These are phyloP conservation scores for Astrothelium subdiscretum DNA, from an alignment of 495 filamentous ascomycete species.

Conservation along the genomic window DNA sequence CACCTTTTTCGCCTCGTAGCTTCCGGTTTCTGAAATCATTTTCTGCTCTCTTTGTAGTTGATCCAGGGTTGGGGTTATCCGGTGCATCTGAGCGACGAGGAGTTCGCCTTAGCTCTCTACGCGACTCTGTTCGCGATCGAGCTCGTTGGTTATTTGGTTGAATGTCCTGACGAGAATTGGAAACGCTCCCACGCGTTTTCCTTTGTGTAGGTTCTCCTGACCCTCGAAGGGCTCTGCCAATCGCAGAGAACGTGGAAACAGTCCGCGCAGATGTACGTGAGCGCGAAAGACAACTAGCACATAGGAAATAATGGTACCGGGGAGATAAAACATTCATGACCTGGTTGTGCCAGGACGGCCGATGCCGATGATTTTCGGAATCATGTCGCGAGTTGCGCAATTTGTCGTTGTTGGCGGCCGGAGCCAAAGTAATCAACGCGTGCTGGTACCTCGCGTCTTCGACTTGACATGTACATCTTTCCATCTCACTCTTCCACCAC, in stretches of 20 bases:
- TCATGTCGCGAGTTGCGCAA: background rate
- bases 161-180: background rate
- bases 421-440: background rate
- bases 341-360: no score
- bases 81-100: no score
- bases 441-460: background rate
- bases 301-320: background rate
- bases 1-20: background rate
- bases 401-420: background rate
- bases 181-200: background rate
- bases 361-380: background rate
- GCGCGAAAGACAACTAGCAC: background rate
- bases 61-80: no score
- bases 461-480: background rate
- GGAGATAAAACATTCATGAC: background rate
- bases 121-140: background rate
- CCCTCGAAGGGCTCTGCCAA: background rate
- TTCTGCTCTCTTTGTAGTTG: background rate
- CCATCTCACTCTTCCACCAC: background rate
- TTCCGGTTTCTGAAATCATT: background rate
- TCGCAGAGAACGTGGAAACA: constrained; percentile 2
- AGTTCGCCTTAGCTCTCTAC: background rate
- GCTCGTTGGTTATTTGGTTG: background rate
- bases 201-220: background rate
- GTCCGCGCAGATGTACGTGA: background rate